Conservation (phyloP, 345 rosid species). For the Citrus sp. region DNA sequence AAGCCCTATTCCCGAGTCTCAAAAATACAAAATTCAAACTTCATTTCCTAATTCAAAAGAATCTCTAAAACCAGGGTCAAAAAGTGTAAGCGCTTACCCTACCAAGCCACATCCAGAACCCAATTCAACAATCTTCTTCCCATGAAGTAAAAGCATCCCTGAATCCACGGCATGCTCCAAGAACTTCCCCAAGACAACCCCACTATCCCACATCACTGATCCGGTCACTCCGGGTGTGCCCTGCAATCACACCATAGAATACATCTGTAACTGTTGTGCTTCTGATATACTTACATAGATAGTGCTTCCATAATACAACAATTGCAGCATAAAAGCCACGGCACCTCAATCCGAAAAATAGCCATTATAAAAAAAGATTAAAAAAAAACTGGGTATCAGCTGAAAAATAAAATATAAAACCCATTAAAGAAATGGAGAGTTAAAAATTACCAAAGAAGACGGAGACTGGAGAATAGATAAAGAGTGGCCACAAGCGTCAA, state of each 20-base stretch:
- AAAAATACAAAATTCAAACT: neutral
- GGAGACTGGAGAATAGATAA: slow-evolving; percentile 88
- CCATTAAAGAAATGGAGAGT: neutral
- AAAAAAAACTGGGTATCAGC: neutral
- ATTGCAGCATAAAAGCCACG: neutral
- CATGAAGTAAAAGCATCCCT: slow-evolving; percentile 53
- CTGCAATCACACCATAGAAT: slow-evolving; percentile 19
- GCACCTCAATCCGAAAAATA: neutral
- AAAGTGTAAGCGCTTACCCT: slow-evolving; percentile 45
- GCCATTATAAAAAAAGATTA: neutral
- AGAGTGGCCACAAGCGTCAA: slow-evolving; percentile 87
- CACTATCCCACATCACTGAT: slow-evolving; percentile 95
- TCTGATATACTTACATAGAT: neutral
- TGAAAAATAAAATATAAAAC: neutral
- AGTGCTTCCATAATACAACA: no score
- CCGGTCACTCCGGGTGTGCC: slow-evolving; percentile 85
- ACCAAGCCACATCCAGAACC: slow-evolving; percentile 97
- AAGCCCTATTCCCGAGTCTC: neutral
- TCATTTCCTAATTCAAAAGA: neutral
- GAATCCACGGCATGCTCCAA: slow-evolving; percentile 89
- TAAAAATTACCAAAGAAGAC: slow-evolving; percentile 60
- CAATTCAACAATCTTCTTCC: slow-evolving; percentile 76
- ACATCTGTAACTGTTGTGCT: neutral
- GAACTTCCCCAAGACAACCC: slow-evolving; percentile 82
- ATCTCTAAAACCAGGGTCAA: neutral